These are phyloP conservation scores for Ophiocordyceps camponoti-floridani DNA, from an alignment of 2,329 filamentous ascomycete genomes.

Conservation along the genomic window DNA sequence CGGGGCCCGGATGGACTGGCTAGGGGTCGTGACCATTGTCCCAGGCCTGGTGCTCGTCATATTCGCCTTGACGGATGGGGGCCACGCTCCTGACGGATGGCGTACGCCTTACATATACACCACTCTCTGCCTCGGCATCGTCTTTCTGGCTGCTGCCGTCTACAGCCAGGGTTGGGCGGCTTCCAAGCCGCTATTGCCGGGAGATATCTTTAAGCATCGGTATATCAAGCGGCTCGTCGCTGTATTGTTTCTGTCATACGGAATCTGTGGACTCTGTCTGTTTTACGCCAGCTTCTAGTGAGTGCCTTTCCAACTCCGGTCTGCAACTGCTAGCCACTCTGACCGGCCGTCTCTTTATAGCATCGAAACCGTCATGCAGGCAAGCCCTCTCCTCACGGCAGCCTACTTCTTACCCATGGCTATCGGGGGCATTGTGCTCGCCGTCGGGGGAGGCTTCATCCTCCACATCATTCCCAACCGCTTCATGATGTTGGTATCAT, in stretches of 20 bases:
- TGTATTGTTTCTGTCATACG: constrained; percentile 44
- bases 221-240: constrained; percentile 46
- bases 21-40: constrained; percentile 41
- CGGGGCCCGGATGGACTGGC: constrained; percentile 45
- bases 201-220: constrained; percentile 49
- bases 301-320: constrained; percentile 8
- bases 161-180: constrained; percentile 61
- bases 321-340: neutral
- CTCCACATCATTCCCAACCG: constrained; percentile 48
- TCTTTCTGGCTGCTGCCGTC: constrained; percentile 40
- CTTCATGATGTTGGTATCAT: constrained; percentile 43
- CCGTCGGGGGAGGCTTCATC: constrained; percentile 43
- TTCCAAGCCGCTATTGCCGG: constrained; percentile 49
- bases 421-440: constrained; percentile 48
- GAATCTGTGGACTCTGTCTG: constrained; percentile 48
- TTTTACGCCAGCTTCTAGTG: constrained; percentile 55
- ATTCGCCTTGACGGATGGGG: constrained; percentile 57
- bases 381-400: constrained; percentile 42
- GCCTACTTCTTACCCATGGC: constrained; percentile 54
- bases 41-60: constrained; percentile 51
- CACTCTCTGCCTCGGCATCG: constrained; percentile 42
- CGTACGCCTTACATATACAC: constrained; percentile 53
- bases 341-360: constrained; percentile 15
- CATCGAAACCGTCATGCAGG: constrained; percentile 40
- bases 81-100: constrained; percentile 53